Evolutionary conservation across 805 yeast genomes (phyloP).

Genomic region (Starmerella bombi): DNA sequence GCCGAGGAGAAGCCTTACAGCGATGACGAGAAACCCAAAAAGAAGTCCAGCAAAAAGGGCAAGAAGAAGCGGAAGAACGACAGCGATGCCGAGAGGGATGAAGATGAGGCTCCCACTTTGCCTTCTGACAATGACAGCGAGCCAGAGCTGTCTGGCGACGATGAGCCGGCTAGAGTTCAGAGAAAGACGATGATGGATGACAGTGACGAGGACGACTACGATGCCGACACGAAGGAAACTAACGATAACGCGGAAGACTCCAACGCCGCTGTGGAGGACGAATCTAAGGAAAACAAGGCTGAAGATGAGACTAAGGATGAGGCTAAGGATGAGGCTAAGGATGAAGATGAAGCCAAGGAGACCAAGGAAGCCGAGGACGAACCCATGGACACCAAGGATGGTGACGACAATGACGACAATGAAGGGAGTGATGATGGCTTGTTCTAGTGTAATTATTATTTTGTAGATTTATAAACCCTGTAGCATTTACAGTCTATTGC

Average conservation of each 20-base stretch:
- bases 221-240: not conserved
- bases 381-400: no score
- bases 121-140: constrained; percentile 12
- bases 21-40: constrained; percentile 1
- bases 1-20: constrained; percentile 15
- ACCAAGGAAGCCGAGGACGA: constrained; percentile 9
- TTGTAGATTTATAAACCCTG: not conserved
- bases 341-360: constrained; percentile 7
- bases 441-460: not conserved
- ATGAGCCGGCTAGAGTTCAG: constrained; percentile 3
- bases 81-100: constrained; percentile 16
- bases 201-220: constrained; percentile 12
- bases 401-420: not conserved
- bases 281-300: constrained; percentile 17
- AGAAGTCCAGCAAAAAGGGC: not conserved
- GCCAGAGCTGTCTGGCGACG: constrained; percentile 23
- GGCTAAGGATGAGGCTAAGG: constrained; percentile 1
- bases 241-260: constrained; percentile 14
- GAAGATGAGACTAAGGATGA: constrained; percentile 23
- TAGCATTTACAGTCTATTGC: not conserved
- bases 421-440: constrained; percentile 3
- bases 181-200: constrained; percentile 12
- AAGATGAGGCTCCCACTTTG: constrained; percentile 22
- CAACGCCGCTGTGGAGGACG: constrained; percentile 17
- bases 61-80: constrained; percentile 1